Conservation (phyloP, 306 rosid species). For the Mimosa bimucronata region DNA sequence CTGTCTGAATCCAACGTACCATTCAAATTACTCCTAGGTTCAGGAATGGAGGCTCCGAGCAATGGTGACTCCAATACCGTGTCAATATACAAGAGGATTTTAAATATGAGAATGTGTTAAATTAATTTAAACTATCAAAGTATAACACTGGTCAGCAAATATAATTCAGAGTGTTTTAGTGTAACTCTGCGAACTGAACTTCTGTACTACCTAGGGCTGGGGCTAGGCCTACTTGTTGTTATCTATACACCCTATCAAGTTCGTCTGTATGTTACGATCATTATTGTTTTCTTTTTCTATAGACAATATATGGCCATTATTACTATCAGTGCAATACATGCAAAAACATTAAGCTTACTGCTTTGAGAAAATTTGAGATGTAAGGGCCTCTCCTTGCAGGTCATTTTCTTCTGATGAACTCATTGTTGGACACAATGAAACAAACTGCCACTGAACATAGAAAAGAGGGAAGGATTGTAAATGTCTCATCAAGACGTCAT, state of each 20-base stretch:
- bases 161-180: background rate
- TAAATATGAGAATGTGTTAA: background rate
- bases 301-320: background rate
- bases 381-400: constrained; percentile 49
- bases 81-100: too few relatives aligned
- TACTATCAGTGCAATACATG: background rate
- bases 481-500: constrained; percentile 72
- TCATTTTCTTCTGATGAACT: constrained; percentile 77
- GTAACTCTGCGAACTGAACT: background rate
- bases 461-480: constrained; percentile 73
- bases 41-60: too few relatives aligned
- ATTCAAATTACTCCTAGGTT: background rate
- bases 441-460: constrained; percentile 52
- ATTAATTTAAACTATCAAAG: background rate
- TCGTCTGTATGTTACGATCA: background rate
- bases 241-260: background rate
- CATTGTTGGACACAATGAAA: constrained; percentile 66
- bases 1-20: background rate
- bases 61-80: too few relatives aligned
- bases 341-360: background rate
- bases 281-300: background rate
- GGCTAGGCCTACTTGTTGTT: background rate
- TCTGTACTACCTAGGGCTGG: background rate
- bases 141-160: background rate
- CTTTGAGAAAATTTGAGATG: constrained; percentile 17